Evolutionary conservation across 768 basidiomycete species (phyloP).

Genomic region (Tricholoma saponaceum): DNA sequence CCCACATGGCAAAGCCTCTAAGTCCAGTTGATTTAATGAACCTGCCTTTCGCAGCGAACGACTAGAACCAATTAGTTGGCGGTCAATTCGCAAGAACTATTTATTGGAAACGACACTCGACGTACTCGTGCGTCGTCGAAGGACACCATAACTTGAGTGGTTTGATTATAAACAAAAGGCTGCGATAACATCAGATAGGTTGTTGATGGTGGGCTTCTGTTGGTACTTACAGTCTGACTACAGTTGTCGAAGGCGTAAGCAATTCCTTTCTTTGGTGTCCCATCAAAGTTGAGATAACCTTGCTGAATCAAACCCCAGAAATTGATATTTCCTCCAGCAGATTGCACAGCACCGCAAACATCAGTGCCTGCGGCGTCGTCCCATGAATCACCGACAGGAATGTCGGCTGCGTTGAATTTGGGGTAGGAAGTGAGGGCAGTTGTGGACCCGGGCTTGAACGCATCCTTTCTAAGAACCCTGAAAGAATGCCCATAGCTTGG

Average conservation of each 20-base stretch:
- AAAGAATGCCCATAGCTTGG: slow-evolving; percentile 82
- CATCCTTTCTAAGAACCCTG: slow-evolving; percentile 42
- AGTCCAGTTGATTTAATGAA: slow-evolving; percentile 51
- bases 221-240: slow-evolving; percentile 61
- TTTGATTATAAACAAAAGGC: slow-evolving; percentile 43
- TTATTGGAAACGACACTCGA: background rate
- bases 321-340: slow-evolving; percentile 51
- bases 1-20: slow-evolving; percentile 69
- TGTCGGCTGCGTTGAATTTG: slow-evolving; percentile 43
- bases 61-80: slow-evolving; percentile 18
- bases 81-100: background rate
- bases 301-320: slow-evolving; percentile 61
- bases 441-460: slow-evolving; percentile 36
- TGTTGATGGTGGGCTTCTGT: background rate
- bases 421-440: slow-evolving; percentile 45
- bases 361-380: slow-evolving; percentile 48
- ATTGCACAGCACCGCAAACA: slow-evolving; percentile 49
- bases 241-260: slow-evolving; percentile 57
- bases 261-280: slow-evolving; percentile 46
- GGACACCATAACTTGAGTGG: slow-evolving; percentile 42
- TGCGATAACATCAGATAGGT: slow-evolving; percentile 11
- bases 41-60: slow-evolving; percentile 47
- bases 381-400: slow-evolving; percentile 63
- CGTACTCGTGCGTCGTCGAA: slow-evolving; percentile 42
- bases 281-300: slow-evolving; percentile 50